A percentile compares a stretch with the other conserved stretches of the same genome.
These are phyloP conservation scores for Gigaspora rosea DNA, from an alignment of 192 early-diverging fungal genomes.

Conservation along the genomic window DNA sequence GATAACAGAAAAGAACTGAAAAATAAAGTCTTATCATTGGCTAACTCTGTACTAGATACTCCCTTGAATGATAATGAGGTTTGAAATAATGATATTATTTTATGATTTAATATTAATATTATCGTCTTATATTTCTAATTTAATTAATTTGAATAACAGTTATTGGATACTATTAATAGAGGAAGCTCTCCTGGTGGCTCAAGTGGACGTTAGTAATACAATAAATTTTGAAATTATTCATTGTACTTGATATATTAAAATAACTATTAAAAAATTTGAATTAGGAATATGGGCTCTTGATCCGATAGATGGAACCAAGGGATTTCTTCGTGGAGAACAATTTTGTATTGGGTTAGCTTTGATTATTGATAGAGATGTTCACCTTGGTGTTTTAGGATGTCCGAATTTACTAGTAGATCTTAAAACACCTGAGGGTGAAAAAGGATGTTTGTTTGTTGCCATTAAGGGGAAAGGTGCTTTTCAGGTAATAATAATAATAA, in stretches of 20 bases:
- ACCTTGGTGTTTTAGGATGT: constrained; percentile 88
- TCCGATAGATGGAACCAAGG: constrained; percentile 97
- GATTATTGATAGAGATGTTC: constrained; percentile 84
- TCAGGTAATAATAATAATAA: constrained; percentile 61
- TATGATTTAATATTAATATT: background rate
- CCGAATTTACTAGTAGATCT: constrained; percentile 74
- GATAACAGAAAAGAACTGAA: constrained; percentile 64
- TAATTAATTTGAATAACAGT: background rate
- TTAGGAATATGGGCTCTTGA: constrained; percentile 80
- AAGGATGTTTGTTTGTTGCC: constrained; percentile 85
- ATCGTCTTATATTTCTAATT: background rate
- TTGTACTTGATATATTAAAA: background rate
- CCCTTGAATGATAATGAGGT: constrained; percentile 72
- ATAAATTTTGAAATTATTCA: no score
- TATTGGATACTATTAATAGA: constrained; percentile 26
- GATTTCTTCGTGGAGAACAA: constrained; percentile 96
- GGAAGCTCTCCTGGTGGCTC: constrained; percentile 54
- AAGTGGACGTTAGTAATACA: constrained; percentile 24
- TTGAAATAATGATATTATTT: constrained; percentile 6
- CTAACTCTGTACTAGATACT: constrained; percentile 64
- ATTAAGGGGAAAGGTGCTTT: constrained; percentile 88
- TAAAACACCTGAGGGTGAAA: constrained; percentile 60
- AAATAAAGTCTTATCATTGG: constrained; percentile 80
- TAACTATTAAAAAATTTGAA: background rate
- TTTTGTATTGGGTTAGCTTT: constrained; percentile 95